A percentile compares a stretch with the other conserved stretches of the same genome.
These are phyloP conservation scores for Diospyros kaki DNA, from an alignment of 148 eudicot genomes.

Conservation along the genomic window DNA sequence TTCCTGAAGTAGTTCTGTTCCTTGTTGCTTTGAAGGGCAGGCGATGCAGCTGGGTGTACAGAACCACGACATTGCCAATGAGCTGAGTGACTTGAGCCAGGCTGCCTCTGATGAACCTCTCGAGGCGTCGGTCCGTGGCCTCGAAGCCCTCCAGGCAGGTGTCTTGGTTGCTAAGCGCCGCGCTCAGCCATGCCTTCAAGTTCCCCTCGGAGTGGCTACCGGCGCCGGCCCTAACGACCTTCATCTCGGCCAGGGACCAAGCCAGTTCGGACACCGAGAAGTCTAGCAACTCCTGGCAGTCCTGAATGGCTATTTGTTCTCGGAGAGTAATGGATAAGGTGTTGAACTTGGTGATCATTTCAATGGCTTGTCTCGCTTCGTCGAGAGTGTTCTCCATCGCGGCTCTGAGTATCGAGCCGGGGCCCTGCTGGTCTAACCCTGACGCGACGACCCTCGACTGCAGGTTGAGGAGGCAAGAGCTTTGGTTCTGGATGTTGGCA, in stretches of 20 bases:
- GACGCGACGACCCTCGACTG: slow-evolving; percentile 39
- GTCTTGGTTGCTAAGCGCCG: slow-evolving; percentile 86
- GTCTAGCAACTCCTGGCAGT: slow-evolving; percentile 87
- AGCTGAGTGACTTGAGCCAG: slow-evolving; percentile 77
- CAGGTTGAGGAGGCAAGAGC: slow-evolving; percentile 44
- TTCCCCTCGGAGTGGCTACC: slow-evolving; percentile 32
- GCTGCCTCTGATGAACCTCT: slow-evolving; percentile 60
- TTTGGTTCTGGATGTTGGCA: slow-evolving; percentile 48
- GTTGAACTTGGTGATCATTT: slow-evolving; percentile 42
- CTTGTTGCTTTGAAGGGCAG: slow-evolving; percentile 55
- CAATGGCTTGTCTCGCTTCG: slow-evolving; percentile 52
- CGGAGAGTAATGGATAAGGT: slow-evolving; percentile 45
- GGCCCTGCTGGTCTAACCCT: slow-evolving; percentile 16
- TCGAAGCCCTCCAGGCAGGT: slow-evolving; percentile 95
- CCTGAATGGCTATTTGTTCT: slow-evolving; percentile 76
- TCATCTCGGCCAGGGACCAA: slow-evolving; percentile 77
- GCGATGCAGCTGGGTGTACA: slow-evolving; percentile 57
- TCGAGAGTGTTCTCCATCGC: slow-evolving; percentile 58
- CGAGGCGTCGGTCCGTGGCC: slow-evolving; percentile 51
- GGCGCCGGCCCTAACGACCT: slow-evolving; percentile 31
- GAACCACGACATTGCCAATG: slow-evolving; percentile 66
- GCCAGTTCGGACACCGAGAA: slow-evolving; percentile 82
- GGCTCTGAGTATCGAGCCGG: slow-evolving; percentile 50
- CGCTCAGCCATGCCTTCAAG: slow-evolving; percentile 87
- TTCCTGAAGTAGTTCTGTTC: slow-evolving; percentile 16